A percentile compares a stretch with the other conserved stretches of the same genome.
phyloP scores from a whole-genome alignment of 192 early-diverging fungal species.

The Kappamyces sp. region DNA sequence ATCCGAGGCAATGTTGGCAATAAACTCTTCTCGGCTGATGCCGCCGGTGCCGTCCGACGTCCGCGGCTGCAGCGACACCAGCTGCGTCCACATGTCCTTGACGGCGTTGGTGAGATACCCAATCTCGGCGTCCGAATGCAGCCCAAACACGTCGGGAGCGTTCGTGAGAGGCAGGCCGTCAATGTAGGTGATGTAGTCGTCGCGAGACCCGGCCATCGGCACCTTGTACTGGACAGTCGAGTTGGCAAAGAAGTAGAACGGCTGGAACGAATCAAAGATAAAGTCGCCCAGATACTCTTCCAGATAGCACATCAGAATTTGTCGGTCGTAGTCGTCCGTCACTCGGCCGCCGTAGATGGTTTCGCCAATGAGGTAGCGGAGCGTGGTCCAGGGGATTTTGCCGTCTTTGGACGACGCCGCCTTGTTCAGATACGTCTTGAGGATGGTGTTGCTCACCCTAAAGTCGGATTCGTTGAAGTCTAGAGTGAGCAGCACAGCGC shows the following conservation, averaged over 20 bases:
- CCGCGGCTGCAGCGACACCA: slow-evolving; percentile 54
- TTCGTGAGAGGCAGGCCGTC: slow-evolving; percentile 54
- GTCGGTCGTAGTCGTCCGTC: slow-evolving; percentile 59
- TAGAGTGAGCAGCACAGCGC: neutral
- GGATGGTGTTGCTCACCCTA: slow-evolving; percentile 47
- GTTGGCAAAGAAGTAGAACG: slow-evolving; percentile 53
- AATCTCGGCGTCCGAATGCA: slow-evolving; percentile 61
- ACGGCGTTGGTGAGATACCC: slow-evolving; percentile 58
- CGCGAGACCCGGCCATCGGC: slow-evolving; percentile 35
- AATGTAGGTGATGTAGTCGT: slow-evolving; percentile 54
- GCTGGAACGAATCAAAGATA: slow-evolving; percentile 57
- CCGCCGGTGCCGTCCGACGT: slow-evolving; percentile 53
- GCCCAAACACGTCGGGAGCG: slow-evolving; percentile 58
- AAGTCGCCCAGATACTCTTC: slow-evolving; percentile 63
- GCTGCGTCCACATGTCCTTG: slow-evolving; percentile 59
- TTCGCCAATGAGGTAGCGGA: slow-evolving; percentile 57
- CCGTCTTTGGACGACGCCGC: slow-evolving; percentile 41
- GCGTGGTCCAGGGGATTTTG: slow-evolving; percentile 61
- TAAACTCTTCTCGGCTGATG: slow-evolving; percentile 60
- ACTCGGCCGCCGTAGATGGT: slow-evolving; percentile 62
- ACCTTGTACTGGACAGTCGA: slow-evolving; percentile 49
- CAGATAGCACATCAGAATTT: slow-evolving; percentile 55
- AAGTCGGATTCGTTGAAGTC: slow-evolving; percentile 64
- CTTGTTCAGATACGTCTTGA: slow-evolving; percentile 56
- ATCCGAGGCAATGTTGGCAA: slow-evolving; percentile 52